Percentiles rank a stretch among this genome's conserved stretches.
These are phyloP conservation scores for Gentiana dahurica DNA, from an alignment of 257 asterid genomes.

Conservation along the genomic window DNA sequence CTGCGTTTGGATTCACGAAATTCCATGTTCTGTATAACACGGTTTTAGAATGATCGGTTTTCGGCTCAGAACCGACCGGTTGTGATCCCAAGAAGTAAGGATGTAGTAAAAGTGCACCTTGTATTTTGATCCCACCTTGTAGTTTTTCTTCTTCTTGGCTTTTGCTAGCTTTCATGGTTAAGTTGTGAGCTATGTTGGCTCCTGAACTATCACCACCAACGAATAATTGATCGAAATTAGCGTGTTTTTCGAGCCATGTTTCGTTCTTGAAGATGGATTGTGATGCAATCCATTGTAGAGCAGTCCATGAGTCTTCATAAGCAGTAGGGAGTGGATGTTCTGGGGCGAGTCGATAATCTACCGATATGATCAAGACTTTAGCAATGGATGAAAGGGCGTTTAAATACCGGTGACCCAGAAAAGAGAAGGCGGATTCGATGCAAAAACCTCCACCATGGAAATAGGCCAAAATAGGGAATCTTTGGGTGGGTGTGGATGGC, in stretches of 20 bases:
- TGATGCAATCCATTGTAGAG: conserved; percentile 11
- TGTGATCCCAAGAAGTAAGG: conserved; percentile 11
- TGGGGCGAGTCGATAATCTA: conserved; percentile 24
- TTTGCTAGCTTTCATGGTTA: conserved; percentile 16
- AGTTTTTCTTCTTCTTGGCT: neutral
- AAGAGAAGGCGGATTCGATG: conserved; percentile 20
- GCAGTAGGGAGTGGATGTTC: conserved; percentile 7
- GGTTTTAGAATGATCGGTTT: neutral
- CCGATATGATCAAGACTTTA: conserved; percentile 12
- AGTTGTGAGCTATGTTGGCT: conserved; percentile 25
- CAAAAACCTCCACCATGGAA: conserved; percentile 27
- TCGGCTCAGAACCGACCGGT: conserved; percentile 6
- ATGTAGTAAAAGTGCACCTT: conserved; percentile 12
- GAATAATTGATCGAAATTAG: conserved; percentile 12
- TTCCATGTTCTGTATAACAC: conserved; percentile 10
- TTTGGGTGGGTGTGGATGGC: neutral
- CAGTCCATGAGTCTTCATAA: neutral
- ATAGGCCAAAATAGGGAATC: conserved; percentile 17
- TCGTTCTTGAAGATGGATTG: conserved; percentile 8
- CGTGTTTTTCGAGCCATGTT: conserved; percentile 16
- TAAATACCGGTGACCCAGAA: conserved; percentile 12
- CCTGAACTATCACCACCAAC: conserved; percentile 25
- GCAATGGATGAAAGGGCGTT: conserved; percentile 8
- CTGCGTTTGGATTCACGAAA: conserved; percentile 17
- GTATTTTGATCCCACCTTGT: conserved; percentile 6